These are phyloP conservation scores for Seminavis robusta DNA, from an alignment of 108 stramenopile species.

Conservation along the genomic window DNA sequence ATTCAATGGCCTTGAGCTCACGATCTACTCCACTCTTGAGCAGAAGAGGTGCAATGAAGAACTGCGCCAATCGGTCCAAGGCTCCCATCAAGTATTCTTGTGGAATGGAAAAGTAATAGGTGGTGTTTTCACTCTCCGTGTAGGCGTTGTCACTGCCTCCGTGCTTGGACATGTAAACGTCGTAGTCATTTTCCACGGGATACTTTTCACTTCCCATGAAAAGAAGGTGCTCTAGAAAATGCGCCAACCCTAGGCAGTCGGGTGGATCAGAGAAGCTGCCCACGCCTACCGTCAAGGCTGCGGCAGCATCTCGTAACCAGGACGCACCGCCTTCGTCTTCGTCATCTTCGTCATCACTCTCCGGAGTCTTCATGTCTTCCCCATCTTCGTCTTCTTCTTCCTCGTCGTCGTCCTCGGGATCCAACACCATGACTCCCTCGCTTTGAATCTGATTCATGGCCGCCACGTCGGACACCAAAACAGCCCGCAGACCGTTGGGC, in stretches of 20 bases:
- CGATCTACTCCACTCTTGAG: constrained; percentile 73
- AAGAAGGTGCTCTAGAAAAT: constrained; percentile 95
- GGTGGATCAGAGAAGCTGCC: constrained; percentile 91
- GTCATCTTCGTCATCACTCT: constrained; percentile 40
- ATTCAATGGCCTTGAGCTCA: constrained; percentile 97
- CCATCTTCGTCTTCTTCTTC: constrained; percentile 37
- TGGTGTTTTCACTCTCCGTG: constrained; percentile 90
- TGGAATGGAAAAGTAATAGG: constrained; percentile 90
- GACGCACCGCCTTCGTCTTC: constrained; percentile 32
- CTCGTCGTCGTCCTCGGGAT: constrained; percentile 28
- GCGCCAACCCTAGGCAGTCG: constrained; percentile 84
- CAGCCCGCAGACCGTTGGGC: constrained; percentile 73
- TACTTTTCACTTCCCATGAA: constrained; percentile 95
- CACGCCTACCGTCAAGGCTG: constrained; percentile 89
- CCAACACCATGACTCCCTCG: constrained; percentile 13
- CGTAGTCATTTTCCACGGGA: constrained; percentile 87
- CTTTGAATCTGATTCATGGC: constrained; percentile 61
- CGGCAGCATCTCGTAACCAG: constrained; percentile 83
- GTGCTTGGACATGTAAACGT: constrained; percentile 76
- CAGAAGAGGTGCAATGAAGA: constrained; percentile 91
- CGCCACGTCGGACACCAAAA: constrained; percentile 74
- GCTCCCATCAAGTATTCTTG: constrained; percentile 83
- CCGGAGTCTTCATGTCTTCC: constrained; percentile 22
- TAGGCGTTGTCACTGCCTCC: constrained; percentile 96
- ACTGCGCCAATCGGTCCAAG: constrained; percentile 91